A percentile compares a stretch with the other conserved stretches of the same genome.
Evolutionary conservation across 208 protist genomes (phyloP).

Genomic region (Paratrypanosoma confusum): DNA sequence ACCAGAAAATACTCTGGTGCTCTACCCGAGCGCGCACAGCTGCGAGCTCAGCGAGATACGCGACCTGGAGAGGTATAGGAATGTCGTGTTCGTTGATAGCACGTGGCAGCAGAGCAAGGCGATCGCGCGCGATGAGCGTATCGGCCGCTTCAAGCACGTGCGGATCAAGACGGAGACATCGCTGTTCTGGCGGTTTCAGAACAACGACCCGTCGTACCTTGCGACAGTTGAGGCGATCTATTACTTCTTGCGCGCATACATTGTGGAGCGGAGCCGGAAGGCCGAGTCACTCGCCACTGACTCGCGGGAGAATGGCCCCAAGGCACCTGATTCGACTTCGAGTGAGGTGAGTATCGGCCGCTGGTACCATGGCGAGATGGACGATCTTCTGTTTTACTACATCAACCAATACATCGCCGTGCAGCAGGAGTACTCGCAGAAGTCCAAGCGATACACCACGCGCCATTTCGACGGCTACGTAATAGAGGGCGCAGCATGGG

Average conservation of each 20-base stretch:
- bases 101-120: constrained; percentile 90
- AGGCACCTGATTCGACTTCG: neutral
- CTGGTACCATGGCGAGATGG: constrained; percentile 84
- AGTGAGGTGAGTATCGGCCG: neutral
- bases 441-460: constrained; percentile 40
- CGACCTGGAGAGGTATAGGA: constrained; percentile 58
- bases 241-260: constrained; percentile 87
- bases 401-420: constrained; percentile 90
- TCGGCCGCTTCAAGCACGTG: constrained; percentile 69
- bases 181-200: constrained; percentile 92
- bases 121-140: constrained; percentile 66
- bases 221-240: constrained; percentile 94
- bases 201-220: constrained; percentile 82
- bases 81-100: constrained; percentile 91
- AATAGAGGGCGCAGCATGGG: constrained; percentile 50
- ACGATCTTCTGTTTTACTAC: constrained; percentile 93
- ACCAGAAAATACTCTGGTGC: constrained; percentile 58
- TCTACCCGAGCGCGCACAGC: constrained; percentile 76
- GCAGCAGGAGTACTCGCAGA: constrained; percentile 67
- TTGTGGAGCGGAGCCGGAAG: constrained; percentile 46
- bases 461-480: constrained; percentile 83
- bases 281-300: constrained; percentile 1
- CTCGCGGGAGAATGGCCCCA: neutral
- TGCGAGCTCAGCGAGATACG: constrained; percentile 52
- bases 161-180: constrained; percentile 75